Conservation (phyloP, 345 rosid species). For the Salix exigua region DNA sequence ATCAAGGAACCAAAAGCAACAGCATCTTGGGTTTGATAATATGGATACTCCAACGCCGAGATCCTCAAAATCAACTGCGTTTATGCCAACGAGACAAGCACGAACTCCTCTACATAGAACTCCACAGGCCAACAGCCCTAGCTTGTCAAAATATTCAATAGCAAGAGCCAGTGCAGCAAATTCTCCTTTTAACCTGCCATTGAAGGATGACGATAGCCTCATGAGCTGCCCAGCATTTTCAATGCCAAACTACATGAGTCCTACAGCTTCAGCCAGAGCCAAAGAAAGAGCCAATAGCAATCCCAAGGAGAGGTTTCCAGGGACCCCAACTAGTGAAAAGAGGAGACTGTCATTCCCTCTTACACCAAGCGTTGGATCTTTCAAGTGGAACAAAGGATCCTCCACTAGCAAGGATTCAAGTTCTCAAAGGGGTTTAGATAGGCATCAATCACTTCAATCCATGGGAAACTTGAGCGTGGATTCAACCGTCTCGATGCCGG, state of each 20-base stretch:
- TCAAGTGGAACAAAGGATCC: conserved; percentile 78
- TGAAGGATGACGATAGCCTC: conserved; percentile 92
- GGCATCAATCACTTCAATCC: conserved; percentile 32
- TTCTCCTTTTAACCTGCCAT: conserved; percentile 48
- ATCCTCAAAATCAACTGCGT: conserved; percentile 61
- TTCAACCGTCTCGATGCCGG: conserved; percentile 85
- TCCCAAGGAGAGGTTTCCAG: conserved; percentile 58
- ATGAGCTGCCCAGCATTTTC: conserved; percentile 88
- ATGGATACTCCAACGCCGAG: conserved; percentile 69
- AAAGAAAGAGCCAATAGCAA: conserved; percentile 70
- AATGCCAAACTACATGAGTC: conserved; percentile 83
- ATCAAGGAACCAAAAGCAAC: conserved; percentile 44
- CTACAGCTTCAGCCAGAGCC: conserved; percentile 79
- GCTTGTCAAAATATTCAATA: conserved; percentile 56
- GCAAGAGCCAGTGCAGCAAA: conserved; percentile 53
- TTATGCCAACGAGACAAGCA: conserved; percentile 37
- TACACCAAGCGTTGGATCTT: conserved; percentile 62
- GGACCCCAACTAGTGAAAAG: conserved; percentile 64
- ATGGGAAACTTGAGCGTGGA: conserved; percentile 63
- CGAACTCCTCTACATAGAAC: conserved; percentile 46
- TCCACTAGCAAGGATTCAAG: conserved; percentile 53
- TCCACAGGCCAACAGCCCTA: conserved; percentile 35
- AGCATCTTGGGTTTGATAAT: conserved; percentile 40
- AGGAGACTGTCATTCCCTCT: conserved; percentile 72
- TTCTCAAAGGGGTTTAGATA: conserved; percentile 28